Percentiles rank a stretch among this genome's conserved stretches.
Conservation (phyloP, 192 early-diverging fungal species). For the Mortierella claussenii region DNA sequence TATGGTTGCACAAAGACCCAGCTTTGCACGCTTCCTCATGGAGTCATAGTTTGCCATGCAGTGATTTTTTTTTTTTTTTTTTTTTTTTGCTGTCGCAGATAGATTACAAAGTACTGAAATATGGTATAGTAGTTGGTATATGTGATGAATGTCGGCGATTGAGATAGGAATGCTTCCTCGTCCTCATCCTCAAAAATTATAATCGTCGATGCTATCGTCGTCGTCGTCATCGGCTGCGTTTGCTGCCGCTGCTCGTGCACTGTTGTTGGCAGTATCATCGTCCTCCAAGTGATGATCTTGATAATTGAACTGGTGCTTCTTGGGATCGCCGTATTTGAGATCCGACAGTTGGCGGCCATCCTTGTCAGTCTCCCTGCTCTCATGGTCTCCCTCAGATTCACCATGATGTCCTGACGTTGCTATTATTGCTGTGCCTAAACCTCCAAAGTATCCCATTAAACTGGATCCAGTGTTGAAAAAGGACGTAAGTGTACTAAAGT, state of each 20-base stretch:
- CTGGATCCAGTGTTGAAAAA: conserved; percentile 38
- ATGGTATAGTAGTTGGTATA: background rate
- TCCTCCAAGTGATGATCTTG: too few species aligned
- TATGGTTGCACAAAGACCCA: conserved; percentile 26
- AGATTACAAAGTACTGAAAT: background rate
- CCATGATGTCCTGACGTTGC: too few species aligned
- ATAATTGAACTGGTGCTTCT: too few species aligned
- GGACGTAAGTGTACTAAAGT: conserved; percentile 22
- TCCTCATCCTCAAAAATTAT: conserved; percentile 21
- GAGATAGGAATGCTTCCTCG: background rate
- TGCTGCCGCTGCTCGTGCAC: background rate
- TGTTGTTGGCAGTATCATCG: too few species aligned
- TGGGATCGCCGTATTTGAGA: conserved; percentile 12
- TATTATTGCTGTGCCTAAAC: background rate
- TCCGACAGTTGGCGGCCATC: conserved; percentile 8
- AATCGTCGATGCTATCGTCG: conserved; percentile 33
- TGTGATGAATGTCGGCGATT: background rate
- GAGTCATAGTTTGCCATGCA: too few species aligned
- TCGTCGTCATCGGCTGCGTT: conserved; percentile 21
- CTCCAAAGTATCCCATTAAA: conserved; percentile 24
- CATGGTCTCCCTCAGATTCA: conserved; percentile 1
- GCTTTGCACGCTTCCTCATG: too few species aligned
- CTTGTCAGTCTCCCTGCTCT: background rate
- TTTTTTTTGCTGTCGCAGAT: background rate
- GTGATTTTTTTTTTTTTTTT: too few species aligned